A percentile compares a stretch with the other conserved stretches of the same genome.
phyloP scores from a whole-genome alignment of 129 eudicot genomes.

The Saposhnikovia divaricata region DNA sequence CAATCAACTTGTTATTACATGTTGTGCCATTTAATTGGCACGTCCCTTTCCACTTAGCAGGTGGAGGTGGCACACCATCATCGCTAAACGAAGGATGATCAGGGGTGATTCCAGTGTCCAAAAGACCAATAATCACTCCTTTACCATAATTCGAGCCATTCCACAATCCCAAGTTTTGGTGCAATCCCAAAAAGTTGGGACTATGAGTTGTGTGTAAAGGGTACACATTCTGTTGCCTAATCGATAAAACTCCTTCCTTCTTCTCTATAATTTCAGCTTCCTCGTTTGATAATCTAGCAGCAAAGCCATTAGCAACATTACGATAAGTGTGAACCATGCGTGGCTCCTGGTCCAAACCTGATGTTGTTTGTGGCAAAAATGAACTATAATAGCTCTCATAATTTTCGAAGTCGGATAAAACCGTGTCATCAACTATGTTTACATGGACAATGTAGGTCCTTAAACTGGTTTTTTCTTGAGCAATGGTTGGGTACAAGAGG shows the following conservation, averaged over 20 bases:
- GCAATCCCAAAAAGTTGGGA: slow-evolving; percentile 38
- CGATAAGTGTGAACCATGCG: slow-evolving; percentile 28
- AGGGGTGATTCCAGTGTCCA: slow-evolving; percentile 43
- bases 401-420: background rate
- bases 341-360: background rate
- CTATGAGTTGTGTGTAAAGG: slow-evolving; percentile 37
- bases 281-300: slow-evolving; percentile 26
- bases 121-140: slow-evolving; percentile 43
- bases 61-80: slow-evolving; percentile 41
- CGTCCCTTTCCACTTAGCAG: slow-evolving; percentile 49
- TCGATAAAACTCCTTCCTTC: slow-evolving; percentile 21
- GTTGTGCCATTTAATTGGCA: slow-evolving; percentile 19
- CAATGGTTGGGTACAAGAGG: background rate
- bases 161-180: slow-evolving; percentile 31
- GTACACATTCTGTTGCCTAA: slow-evolving; percentile 19
- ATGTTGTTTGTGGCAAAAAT: slow-evolving; percentile 18
- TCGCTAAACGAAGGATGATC: slow-evolving; percentile 42
- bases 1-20: slow-evolving; percentile 51
- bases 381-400: slow-evolving; percentile 24
- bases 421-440: background rate
- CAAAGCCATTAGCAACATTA: slow-evolving; percentile 38
- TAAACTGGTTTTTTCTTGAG: background rate
- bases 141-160: slow-evolving; percentile 32
- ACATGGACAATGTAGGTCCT: slow-evolving; percentile 39
- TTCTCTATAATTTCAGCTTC: slow-evolving; percentile 27